Conservation (phyloP, 345 rosid genomes). For the Mangifera indica region DNA sequence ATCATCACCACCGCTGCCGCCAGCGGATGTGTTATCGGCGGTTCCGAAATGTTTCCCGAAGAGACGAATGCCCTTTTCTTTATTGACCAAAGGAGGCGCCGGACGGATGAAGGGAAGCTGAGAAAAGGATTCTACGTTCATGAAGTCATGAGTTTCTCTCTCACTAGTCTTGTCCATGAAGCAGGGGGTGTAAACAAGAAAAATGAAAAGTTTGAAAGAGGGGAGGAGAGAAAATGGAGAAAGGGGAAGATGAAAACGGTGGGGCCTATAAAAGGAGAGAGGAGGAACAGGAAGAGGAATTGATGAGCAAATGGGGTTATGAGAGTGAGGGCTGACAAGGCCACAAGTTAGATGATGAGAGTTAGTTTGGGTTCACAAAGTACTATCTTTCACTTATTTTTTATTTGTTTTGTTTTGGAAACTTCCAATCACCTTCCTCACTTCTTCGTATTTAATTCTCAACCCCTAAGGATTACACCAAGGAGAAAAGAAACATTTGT, state of each 20-base stretch:
- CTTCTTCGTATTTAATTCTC: slow-evolving; percentile 4
- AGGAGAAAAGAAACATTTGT: no score
- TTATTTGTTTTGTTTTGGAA: slow-evolving; percentile 22
- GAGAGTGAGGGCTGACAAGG: slow-evolving; percentile 51
- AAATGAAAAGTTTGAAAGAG: background rate
- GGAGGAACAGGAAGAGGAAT: slow-evolving; percentile 9
- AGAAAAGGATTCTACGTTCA: slow-evolving; percentile 57
- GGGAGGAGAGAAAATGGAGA: background rate
- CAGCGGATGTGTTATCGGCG: background rate
- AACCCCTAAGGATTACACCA: background rate
- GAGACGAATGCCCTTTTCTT: slow-evolving; percentile 72
- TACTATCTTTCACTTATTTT: slow-evolving; percentile 13
- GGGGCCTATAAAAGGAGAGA: slow-evolving; percentile 11
- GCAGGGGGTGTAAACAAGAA: background rate
- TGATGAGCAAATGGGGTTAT: slow-evolving; percentile 26
- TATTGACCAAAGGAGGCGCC: slow-evolving; percentile 32
- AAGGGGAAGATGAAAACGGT: background rate
- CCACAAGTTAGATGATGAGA: slow-evolving; percentile 40
- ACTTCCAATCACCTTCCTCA: slow-evolving; percentile 11
- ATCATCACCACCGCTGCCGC: slow-evolving; percentile 16
- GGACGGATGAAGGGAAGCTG: slow-evolving; percentile 77
- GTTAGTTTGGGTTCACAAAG: slow-evolving; percentile 34
- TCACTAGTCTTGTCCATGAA: slow-evolving; percentile 29
- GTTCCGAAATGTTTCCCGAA: slow-evolving; percentile 79
- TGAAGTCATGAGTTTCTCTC: slow-evolving; percentile 60